Evolutionary conservation across 371 early-diverging fungal genomes (phyloP), one percentile per base, ranked within the genome.

Genomic region (Choanephora cucurbitarum): DNA sequence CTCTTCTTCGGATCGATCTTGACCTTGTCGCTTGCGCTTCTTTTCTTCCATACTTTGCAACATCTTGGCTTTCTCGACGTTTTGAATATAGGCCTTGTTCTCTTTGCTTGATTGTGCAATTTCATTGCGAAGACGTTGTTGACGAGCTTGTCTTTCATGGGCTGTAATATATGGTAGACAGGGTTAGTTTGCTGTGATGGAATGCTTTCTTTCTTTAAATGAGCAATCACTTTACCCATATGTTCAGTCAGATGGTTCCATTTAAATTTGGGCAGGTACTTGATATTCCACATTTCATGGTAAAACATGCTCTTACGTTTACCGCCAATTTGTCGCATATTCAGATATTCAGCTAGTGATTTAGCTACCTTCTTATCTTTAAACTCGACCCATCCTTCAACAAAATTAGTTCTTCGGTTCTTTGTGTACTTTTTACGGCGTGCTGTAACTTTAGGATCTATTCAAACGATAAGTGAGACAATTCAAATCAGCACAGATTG

Each of bases 381-480:
- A 69, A 98, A 97, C 72, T 98, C 99, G 5, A 98, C 86, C 99
- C 99, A 98, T 7, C 97, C 99, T 70, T 98, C 97, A 0, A 84
- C 84, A 64, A 83, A 98, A 62, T 91, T 91, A 56, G 87, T 83
- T 58, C 89, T 86, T 61, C 84, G 89, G 60, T 86, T 85, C 42
- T 87, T 89, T 47, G 84, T 85, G 48, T 84, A 80, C 66, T 89
- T 90, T 58, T 83, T 79, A 21, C 91, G 77, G 45, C 82, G 74
- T 28, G 73, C 68, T 28, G 81, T 73, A 33, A 74, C 64, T 58
- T 83, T 82, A 10, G 75, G 48, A 70, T 87, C 87, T 84, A 64
- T 22, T n/a, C n/a, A n/a, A 8, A 10, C 17, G 5, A 10, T 10
- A 33, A 37, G 19, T 18, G 21, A 48, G 17, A 13, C 5, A 32